Base-by-base conservation (phyloP, 2,329 filamentous ascomycete species). In the Fusarium euwallaceae region DNA sequence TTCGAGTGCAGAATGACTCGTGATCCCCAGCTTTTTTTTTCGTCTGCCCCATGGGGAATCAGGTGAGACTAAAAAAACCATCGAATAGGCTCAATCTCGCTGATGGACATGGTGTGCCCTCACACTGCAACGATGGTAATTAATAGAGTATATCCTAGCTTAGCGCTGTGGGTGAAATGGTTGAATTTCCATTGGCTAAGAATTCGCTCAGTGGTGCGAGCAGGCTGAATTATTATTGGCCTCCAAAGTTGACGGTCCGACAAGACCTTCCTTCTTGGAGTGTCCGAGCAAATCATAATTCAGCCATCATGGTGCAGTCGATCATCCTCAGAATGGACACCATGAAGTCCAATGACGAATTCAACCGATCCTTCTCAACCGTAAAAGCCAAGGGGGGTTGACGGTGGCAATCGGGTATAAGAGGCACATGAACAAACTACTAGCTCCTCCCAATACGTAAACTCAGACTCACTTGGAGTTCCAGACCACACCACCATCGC, bases 251-350 rank as follows among this genome's bases (percentile, higher is more conserved):
- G 41, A 45, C 41, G 41, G 41, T 4, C 41, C 41, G 41, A 16
- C 41, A 45, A 45, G 41, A 45, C 24, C 4, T 24, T 24, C 24
- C 24, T 24, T 20, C n/a, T 16, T 45, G 41, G 11, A 16, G 41
- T 7, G 12, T 4, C 20, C 11, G 41, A 16, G 36, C 70, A 43
- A 72, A 72, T 73, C 37, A 72, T 43, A 72, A 70, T 72, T 72
- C 70, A 73, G 11, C 70, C 70, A 45, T 20, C 9, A 27, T 10
- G 43, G 45, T 68, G 20, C 41, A 45, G 41, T 20, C 11, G 12
- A 22, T 22, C 41, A 4, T 22, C 20, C 41, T 22, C 20, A 4
- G 12, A 41, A 41, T n/a, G 37, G 17, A 41, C 37, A 41, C 8
- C 8, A n/a, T 45, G 2, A 45, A 22, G 41, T 16, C 41, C 41